These are phyloP conservation scores for Thuidium tamariscinum DNA, from an alignment of 225 moss, liverwort and hornwort genomes.

Conservation along the genomic window DNA sequence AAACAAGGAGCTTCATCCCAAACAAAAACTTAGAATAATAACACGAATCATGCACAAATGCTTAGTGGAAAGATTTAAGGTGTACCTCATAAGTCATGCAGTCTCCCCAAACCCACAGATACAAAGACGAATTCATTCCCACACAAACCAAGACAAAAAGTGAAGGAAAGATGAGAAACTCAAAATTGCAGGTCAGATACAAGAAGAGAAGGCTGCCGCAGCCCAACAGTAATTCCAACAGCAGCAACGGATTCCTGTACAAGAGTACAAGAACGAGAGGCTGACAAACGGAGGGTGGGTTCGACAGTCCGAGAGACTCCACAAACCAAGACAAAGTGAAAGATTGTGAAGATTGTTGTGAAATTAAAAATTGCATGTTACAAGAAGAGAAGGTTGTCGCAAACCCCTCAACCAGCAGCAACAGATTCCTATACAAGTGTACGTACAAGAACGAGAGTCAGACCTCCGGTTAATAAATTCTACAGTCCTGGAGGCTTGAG, in stretches of 20 bases:
- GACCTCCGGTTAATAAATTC: background rate
- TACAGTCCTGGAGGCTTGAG: slow-evolving; percentile 84
- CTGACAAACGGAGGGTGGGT: background rate
- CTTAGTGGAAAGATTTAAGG: background rate
- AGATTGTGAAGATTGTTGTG: background rate
- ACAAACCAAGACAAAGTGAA: background rate
- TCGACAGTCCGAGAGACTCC: background rate
- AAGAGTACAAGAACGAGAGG: background rate
- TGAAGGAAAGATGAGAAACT: background rate
- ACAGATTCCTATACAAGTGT: background rate
- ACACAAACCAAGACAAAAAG: background rate
- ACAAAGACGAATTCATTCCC: background rate
- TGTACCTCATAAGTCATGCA: background rate
- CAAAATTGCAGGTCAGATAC: background rate
- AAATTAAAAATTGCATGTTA: background rate
- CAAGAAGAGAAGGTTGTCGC: background rate
- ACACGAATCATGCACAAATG: background rate
- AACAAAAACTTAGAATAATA: background rate
- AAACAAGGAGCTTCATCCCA: background rate
- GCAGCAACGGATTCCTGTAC: background rate
- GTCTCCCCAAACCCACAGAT: background rate
- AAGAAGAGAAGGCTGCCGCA: background rate
- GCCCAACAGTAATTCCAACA: background rate
- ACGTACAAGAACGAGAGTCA: background rate
- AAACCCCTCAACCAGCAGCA: background rate